phyloP scores from a whole-genome alignment of 768 basidiomycete genomes.

The Phylloporus sp. region DNA sequence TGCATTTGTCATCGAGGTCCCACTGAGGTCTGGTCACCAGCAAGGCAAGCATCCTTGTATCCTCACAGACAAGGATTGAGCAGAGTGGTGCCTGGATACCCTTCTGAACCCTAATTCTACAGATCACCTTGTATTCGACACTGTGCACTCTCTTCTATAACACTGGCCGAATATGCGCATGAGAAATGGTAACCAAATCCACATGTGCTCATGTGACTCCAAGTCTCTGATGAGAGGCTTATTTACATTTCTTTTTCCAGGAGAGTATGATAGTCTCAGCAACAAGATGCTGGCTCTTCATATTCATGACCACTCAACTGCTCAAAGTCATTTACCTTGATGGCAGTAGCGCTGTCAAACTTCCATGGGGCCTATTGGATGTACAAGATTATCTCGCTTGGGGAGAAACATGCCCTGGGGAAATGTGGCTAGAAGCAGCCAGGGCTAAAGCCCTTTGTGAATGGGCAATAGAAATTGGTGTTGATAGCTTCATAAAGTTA shows the following conservation, averaged over 20 bases:
- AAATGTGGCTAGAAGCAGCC: neutral
- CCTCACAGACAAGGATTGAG: neutral
- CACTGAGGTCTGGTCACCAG: neutral
- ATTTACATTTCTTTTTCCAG: neutral
- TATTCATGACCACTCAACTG: neutral
- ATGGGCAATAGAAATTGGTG: neutral
- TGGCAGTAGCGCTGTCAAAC: neutral
- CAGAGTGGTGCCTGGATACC: neutral
- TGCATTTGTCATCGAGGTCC: neutral
- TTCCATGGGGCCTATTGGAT: neutral
- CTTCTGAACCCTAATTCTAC: neutral
- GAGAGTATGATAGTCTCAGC: neutral
- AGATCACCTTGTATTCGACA: neutral
- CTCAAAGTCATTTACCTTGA: neutral
- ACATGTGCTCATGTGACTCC: neutral
- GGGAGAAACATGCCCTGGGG: neutral
- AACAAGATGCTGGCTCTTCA: neutral
- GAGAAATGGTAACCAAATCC: neutral
- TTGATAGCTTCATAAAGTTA: neutral
- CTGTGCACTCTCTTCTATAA: neutral
- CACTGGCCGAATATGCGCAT: neutral
- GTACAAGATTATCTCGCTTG: neutral
- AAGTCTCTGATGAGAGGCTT: neutral
- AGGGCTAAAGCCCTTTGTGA: neutral
- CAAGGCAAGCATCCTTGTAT: no score